phyloP scores from a whole-genome alignment of 129 eudicot species.

The Logfia minima region DNA sequence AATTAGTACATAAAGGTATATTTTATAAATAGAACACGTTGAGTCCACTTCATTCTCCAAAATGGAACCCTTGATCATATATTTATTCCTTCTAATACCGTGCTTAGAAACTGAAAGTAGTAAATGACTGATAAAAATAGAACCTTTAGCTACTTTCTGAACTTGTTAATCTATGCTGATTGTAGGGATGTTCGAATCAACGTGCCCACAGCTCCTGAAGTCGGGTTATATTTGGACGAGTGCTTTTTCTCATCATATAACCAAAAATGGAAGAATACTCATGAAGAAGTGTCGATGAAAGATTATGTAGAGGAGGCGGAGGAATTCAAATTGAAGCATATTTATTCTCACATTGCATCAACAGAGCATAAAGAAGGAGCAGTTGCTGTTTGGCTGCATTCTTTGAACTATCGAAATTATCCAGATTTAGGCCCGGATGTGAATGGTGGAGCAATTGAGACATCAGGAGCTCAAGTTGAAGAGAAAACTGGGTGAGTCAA shows the following conservation, averaged over 20 bases:
- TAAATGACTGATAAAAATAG: background rate
- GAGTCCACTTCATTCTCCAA: no score
- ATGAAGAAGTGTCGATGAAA: conserved; percentile 85
- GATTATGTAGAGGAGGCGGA: conserved; percentile 74
- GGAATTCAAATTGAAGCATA: conserved; percentile 73
- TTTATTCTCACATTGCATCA: conserved; percentile 79
- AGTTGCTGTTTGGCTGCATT: conserved; percentile 83
- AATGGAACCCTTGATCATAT: no score
- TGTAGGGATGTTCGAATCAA: conserved; percentile 66
- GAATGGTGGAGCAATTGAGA: conserved; percentile 16
- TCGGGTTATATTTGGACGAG: conserved; percentile 85
- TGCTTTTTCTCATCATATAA: conserved; percentile 89
- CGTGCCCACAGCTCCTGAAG: conserved; percentile 97
- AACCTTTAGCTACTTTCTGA: background rate
- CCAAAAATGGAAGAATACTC: conserved; percentile 66
- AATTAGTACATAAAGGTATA: no score
- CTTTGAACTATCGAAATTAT: conserved; percentile 72
- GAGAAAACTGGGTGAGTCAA: conserved; percentile 35
- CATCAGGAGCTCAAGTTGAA: conserved; percentile 5
- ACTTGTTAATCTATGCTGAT: conserved; percentile 1
- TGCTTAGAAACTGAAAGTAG: no score
- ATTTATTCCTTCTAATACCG: no score
- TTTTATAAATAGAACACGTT: no score
- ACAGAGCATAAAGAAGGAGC: conserved; percentile 84
- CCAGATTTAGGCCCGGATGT: conserved; percentile 48